Evolutionary conservation across 1,284 basidiomycete genomes (phyloP).

Genomic region (Puccinia triticina): DNA sequence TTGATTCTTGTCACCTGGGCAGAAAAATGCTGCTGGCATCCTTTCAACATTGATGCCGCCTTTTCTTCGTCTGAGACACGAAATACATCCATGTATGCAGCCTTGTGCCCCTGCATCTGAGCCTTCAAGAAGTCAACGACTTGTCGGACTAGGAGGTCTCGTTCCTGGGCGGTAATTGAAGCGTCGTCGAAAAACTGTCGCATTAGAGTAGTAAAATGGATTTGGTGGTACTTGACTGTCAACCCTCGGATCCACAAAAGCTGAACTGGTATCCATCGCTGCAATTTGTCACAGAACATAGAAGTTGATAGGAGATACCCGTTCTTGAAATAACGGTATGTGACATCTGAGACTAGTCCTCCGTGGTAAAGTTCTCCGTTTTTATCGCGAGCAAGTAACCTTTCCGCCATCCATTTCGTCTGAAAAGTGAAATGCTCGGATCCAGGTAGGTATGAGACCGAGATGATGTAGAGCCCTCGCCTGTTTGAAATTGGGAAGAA

Average conservation of each 20-base stretch:
- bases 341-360: not conserved
- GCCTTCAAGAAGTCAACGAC: conserved; percentile 9
- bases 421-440: not conserved
- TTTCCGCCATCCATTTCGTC: conserved; percentile 13
- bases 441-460: not conserved
- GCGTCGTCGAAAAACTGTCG: not conserved
- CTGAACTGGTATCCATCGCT: conserved; percentile 17
- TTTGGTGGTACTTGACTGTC: no score
- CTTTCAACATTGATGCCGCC: not conserved
- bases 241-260: not conserved
- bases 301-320: conserved; percentile 15
- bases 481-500: not conserved
- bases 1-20: no score
- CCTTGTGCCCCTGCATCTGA: no score
- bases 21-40: not conserved
- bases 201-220: not conserved
- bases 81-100: conserved; percentile 29
- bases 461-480: conserved; percentile 4
- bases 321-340: not conserved
- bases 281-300: not conserved
- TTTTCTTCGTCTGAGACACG: not conserved
- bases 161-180: not conserved
- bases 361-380: not conserved
- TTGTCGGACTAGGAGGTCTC: not conserved
- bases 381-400: not conserved